These are phyloP conservation scores for Leccinum sublutescens DNA, from an alignment of 768 basidiomycete genomes.

Conservation along the genomic window DNA sequence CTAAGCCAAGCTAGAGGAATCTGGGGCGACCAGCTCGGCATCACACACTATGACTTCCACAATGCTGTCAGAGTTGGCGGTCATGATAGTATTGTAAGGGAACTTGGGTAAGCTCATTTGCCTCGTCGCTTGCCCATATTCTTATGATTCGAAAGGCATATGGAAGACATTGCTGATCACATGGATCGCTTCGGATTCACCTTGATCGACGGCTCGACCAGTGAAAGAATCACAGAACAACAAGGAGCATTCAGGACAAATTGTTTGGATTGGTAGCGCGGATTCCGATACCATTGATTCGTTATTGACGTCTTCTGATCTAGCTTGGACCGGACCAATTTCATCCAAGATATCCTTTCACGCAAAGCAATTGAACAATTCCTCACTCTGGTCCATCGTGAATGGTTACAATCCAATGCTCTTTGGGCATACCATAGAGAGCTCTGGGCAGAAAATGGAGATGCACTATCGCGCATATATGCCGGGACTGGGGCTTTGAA, in stretches of 20 bases:
- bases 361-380: constrained; percentile 79
- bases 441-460: constrained; percentile 97
- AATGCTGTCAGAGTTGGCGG: constrained; percentile 75
- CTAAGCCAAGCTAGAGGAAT: constrained; percentile 61
- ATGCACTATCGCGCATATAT: constrained; percentile 90
- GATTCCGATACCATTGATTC: not conserved
- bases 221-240: constrained; percentile 82
- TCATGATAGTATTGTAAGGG: constrained; percentile 80
- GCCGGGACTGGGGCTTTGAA: constrained; percentile 93
- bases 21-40: constrained; percentile 65
- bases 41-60: constrained; percentile 96
- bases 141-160: constrained; percentile 44
- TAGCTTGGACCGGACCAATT: constrained; percentile 96
- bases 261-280: constrained; percentile 85
- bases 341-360: constrained; percentile 93
- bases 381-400: constrained; percentile 70
- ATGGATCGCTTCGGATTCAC: constrained; percentile 86
- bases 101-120: constrained; percentile 52
- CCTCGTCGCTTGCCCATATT: not conserved
- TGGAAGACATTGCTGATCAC: constrained; percentile 56
- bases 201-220: constrained; percentile 63
- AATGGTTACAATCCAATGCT: constrained; percentile 65
- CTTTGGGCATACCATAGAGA: constrained; percentile 90
- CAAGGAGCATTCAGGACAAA: constrained; percentile 92
- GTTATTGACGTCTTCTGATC: constrained; percentile 7